A percentile compares a stretch with the other conserved stretches of the same genome.
Evolutionary conservation across 2,329 filamentous ascomycete species (phyloP).

Genomic region (Teratosphaeria viscida): DNA sequence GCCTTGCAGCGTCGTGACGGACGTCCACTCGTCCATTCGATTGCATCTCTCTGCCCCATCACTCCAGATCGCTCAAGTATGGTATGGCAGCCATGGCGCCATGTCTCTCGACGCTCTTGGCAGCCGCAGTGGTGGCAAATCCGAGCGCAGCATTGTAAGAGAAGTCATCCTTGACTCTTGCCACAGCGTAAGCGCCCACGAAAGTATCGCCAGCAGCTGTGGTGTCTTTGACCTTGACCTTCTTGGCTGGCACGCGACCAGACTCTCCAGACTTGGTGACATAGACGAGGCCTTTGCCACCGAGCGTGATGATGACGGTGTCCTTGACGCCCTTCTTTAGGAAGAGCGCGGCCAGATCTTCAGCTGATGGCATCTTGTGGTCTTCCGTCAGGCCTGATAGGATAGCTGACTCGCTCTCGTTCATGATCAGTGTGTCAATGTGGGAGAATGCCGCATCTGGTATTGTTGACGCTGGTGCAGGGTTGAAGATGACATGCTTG

Average conservation of each 20-base stretch:
- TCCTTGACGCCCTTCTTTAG: slow-evolving; percentile 59
- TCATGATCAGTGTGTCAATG: slow-evolving; percentile 72
- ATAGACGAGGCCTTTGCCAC: slow-evolving; percentile 37
- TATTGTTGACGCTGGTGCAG: slow-evolving; percentile 59
- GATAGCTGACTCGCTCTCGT: slow-evolving; percentile 78
- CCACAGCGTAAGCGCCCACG: slow-evolving; percentile 75
- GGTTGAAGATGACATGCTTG: slow-evolving; percentile 63
- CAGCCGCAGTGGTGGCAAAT: slow-evolving; percentile 53
- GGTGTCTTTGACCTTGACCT: slow-evolving; percentile 76
- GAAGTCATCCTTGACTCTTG: slow-evolving; percentile 47
- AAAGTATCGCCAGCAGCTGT: slow-evolving; percentile 94
- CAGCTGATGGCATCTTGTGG: slow-evolving; percentile 9
- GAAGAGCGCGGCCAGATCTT: slow-evolving; percentile 42
- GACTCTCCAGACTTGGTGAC: slow-evolving; percentile 11
- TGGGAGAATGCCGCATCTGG: slow-evolving; percentile 55
- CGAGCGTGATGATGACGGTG: slow-evolving; percentile 76
- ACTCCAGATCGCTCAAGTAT: slow-evolving; percentile 44
- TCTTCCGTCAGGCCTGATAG: slow-evolving; percentile 43
- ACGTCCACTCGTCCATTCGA: too few relatives aligned
- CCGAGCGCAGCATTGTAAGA: slow-evolving; percentile 43
- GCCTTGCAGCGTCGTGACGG: too few relatives aligned
- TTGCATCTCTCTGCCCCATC: background rate
- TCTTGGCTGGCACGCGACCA: slow-evolving; percentile 41
- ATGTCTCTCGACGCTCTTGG: slow-evolving; percentile 53
- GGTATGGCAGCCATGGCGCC: slow-evolving; percentile 60